Evolutionary conservation across 2,329 filamentous ascomycete species (phyloP), one percentile per base, ranked within the genome.

Genomic region (Aspergillus piperis): DNA sequence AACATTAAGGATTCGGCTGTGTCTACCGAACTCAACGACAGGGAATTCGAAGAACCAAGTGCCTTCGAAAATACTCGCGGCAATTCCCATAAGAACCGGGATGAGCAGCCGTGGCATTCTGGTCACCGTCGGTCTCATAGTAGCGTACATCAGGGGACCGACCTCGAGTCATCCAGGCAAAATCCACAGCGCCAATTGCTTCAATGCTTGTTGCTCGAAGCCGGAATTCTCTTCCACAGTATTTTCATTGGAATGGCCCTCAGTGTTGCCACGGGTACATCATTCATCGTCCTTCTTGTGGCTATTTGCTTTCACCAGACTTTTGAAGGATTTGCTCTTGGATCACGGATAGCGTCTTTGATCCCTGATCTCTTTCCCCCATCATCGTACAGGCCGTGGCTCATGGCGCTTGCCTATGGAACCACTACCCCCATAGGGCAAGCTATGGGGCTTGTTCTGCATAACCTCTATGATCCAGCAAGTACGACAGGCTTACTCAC

Each of bases 161-260:
- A 62, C 64, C 61, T 71, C 68, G 65, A 62, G 52, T 15, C 73
- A 75, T 63, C 79, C 74, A 39, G 70, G 72, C 84, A 51, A 82
- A 90, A 70, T 81, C 89, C 75, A 61, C 85, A 88, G 69, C 84
- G 88, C 10, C 83, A 89, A 64, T 82, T 93, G 67, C 79, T 93
- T 8, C 91, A 95, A 74, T 93, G 90, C 66, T 80, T 94, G 49
- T 82, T 95, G 23, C 84, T 95, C 2, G 91, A 94, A 76, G 90
- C 90, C 0, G 91, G 91, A 19, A 94, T 95, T 62, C 82, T 95
- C 15, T 94, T 94, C 72, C 91, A 95, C 78, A 90, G 87, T 70
- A 83, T 95, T 57, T 95, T 95, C 70, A 94, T 95, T 68, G 91
- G 91, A 63, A 93, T 94, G 90, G 90, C 91, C 3, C 83, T 95